These are phyloP conservation scores for Lentinula aciculospora DNA, from an alignment of 768 basidiomycete species.

Conservation along the genomic window DNA sequence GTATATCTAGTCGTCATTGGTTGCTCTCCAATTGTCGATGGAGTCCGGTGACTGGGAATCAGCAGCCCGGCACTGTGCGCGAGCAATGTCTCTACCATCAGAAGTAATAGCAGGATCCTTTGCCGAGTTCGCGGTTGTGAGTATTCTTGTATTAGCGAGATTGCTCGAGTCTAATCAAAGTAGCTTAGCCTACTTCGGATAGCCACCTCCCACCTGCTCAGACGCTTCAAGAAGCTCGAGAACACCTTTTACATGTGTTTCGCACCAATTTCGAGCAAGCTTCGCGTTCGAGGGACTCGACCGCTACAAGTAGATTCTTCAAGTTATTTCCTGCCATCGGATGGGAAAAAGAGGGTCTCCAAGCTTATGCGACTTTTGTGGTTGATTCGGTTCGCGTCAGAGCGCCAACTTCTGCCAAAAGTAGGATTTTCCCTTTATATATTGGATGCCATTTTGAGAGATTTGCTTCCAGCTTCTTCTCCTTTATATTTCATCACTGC, in stretches of 20 bases:
- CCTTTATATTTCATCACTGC: conserved; percentile 88
- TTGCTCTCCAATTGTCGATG: conserved; percentile 64
- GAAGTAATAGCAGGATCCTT: conserved; percentile 80
- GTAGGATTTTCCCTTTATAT: conserved; percentile 32
- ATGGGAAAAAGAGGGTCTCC: conserved; percentile 87
- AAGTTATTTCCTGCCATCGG: conserved; percentile 95
- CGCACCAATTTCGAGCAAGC: conserved; percentile 77
- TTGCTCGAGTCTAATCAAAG: conserved; percentile 6
- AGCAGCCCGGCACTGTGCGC: conserved; percentile 84
- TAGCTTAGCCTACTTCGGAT: conserved; percentile 78
- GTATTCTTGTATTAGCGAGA: conserved; percentile 20
- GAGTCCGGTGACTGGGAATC: conserved; percentile 92
- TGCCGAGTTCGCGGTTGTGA: conserved; percentile 81
- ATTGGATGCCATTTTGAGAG: conserved; percentile 4
- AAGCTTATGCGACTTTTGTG: conserved; percentile 91
- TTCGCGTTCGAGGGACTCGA: conserved; percentile 74
- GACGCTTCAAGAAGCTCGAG: conserved; percentile 70
- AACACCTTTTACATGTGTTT: conserved; percentile 74
- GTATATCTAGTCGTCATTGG: conserved; percentile 30
- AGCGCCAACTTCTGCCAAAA: conserved; percentile 75
- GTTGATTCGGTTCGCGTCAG: conserved; percentile 82
- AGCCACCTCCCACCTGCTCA: conserved; percentile 83
- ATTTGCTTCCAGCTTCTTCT: conserved; percentile 64
- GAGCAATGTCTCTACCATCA: conserved; percentile 80
- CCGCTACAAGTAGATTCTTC: conserved; percentile 89